These are phyloP conservation scores for Lachancea sp. DNA, from an alignment of 805 yeast genomes.

Conservation along the genomic window DNA sequence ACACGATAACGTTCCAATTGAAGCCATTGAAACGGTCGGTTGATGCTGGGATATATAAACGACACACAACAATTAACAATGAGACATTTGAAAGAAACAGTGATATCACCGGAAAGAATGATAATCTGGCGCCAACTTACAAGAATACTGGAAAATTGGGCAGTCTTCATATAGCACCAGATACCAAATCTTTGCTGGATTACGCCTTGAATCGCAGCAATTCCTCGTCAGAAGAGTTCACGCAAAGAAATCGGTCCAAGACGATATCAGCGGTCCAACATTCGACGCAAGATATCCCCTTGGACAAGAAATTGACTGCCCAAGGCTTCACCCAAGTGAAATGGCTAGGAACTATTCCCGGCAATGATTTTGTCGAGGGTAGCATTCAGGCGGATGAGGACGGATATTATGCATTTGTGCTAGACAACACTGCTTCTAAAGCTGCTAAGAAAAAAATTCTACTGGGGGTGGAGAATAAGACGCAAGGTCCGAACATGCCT, in stretches of 20 bases:
- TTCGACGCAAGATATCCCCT: constrained; percentile 37
- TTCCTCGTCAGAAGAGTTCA: constrained; percentile 14
- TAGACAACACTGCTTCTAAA: constrained; percentile 87
- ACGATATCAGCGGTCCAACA: constrained; percentile 30
- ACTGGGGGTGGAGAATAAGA: constrained; percentile 32
- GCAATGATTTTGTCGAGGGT: constrained; percentile 60
- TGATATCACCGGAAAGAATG: neutral
- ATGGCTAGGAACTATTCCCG: constrained; percentile 51
- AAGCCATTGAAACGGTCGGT: constrained; percentile 69
- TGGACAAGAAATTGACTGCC: constrained; percentile 53
- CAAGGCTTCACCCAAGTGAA: constrained; percentile 46
- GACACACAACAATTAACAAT: constrained; percentile 8
- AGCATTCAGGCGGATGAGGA: constrained; percentile 50
- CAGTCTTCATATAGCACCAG: constrained; percentile 28
- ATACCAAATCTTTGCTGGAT: constrained; percentile 25
- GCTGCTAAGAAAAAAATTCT: constrained; percentile 74
- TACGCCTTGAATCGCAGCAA: constrained; percentile 15
- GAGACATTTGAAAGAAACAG: constrained; percentile 5
- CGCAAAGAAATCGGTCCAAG: constrained; percentile 33
- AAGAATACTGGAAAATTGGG: constrained; percentile 7
- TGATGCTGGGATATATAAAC: constrained; percentile 34
- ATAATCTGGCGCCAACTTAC: neutral
- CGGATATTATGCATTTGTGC: constrained; percentile 75
- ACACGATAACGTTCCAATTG: constrained; percentile 68
- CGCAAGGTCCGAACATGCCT: constrained; percentile 6